Evolutionary conservation across 2,329 filamentous ascomycete species (phyloP).

Genomic region (Verruconis gallopava): DNA sequence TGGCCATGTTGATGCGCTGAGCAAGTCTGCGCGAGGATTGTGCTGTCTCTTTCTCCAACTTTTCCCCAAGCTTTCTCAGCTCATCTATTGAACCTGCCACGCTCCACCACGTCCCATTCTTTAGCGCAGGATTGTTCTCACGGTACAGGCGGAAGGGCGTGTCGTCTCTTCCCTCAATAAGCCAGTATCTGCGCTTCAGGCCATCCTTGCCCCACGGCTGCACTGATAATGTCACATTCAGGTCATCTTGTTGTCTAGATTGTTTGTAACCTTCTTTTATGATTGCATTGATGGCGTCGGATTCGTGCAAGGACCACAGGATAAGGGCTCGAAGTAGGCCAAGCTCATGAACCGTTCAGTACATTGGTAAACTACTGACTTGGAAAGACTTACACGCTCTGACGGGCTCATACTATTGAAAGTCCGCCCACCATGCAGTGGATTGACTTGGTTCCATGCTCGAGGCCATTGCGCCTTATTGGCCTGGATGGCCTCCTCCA

Average conservation of each 20-base stretch:
- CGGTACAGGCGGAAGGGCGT: slow-evolving; percentile 89
- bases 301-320: slow-evolving; percentile 80
- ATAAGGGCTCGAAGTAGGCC: slow-evolving; percentile 70
- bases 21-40: slow-evolving; percentile 68
- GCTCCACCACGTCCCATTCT: slow-evolving; percentile 79
- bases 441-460: slow-evolving; percentile 72
- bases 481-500: slow-evolving; percentile 81
- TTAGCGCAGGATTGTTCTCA: slow-evolving; percentile 72
- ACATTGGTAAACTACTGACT: background rate
- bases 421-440: slow-evolving; percentile 63
- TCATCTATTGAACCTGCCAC: slow-evolving; percentile 87
- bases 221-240: slow-evolving; percentile 78
- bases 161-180: slow-evolving; percentile 88
- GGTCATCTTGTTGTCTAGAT: slow-evolving; percentile 61
- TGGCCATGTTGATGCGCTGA: slow-evolving; percentile 62
- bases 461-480: slow-evolving; percentile 82
- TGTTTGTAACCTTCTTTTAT: slow-evolving; percentile 86
- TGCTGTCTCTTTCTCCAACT: slow-evolving; percentile 64
- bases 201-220: slow-evolving; percentile 85
- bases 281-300: slow-evolving; percentile 65
- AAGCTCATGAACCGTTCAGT: slow-evolving; percentile 43
- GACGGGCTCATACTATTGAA: slow-evolving; percentile 74
- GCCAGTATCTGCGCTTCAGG: slow-evolving; percentile 82
- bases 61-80: slow-evolving; percentile 59
- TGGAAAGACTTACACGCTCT: slow-evolving; percentile 52